Percentiles rank a stretch among this genome's conserved stretches.
These are phyloP conservation scores for Aspergillus affinis DNA, from an alignment of 495 filamentous ascomycete species.

Conservation along the genomic window DNA sequence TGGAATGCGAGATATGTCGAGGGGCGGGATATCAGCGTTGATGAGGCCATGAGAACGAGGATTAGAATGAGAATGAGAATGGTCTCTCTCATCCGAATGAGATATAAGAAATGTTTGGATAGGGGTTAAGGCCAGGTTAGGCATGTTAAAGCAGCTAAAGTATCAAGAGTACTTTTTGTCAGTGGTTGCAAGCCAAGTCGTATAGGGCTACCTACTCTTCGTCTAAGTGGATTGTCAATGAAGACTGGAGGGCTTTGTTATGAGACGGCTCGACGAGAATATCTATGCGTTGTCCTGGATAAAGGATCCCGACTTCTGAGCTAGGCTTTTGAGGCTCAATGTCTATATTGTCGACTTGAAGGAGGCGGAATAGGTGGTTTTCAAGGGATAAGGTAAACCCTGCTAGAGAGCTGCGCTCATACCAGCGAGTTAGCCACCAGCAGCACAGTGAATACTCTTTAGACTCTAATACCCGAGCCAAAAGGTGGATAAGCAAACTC, in stretches of 20 bases:
- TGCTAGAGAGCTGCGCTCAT: slow-evolving; percentile 36
- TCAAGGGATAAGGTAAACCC: slow-evolving; percentile 40
- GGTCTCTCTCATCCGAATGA: neutral
- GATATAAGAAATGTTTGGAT: slow-evolving; percentile 42
- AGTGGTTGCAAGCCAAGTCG: neutral
- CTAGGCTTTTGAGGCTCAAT: slow-evolving; percentile 22
- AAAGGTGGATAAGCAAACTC: neutral
- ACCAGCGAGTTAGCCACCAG: slow-evolving; percentile 9
- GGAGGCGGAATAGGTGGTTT: slow-evolving; percentile 28
- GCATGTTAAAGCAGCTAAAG: slow-evolving; percentile 45
- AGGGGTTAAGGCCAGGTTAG: slow-evolving; percentile 43
- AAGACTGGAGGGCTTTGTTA: slow-evolving; percentile 13
- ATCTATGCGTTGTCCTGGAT: slow-evolving; percentile 53
- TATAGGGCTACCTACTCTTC: slow-evolving; percentile 30
- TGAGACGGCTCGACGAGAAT: slow-evolving; percentile 29
- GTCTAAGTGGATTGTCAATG: slow-evolving; percentile 42
- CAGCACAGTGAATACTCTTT: too few species aligned
- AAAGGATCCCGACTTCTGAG: slow-evolving; percentile 42
- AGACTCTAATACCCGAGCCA: neutral
- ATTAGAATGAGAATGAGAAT: neutral
- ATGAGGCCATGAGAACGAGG: neutral
- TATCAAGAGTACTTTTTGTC: neutral
- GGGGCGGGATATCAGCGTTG: slow-evolving; percentile 6
- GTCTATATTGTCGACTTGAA: slow-evolving; percentile 45
- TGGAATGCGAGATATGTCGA: slow-evolving; percentile 28